Percentiles rank a stretch among this genome's conserved stretches.
These are phyloP conservation scores for Gamarada debralockiae DNA, from an alignment of 495 filamentous ascomycete species.

Conservation along the genomic window DNA sequence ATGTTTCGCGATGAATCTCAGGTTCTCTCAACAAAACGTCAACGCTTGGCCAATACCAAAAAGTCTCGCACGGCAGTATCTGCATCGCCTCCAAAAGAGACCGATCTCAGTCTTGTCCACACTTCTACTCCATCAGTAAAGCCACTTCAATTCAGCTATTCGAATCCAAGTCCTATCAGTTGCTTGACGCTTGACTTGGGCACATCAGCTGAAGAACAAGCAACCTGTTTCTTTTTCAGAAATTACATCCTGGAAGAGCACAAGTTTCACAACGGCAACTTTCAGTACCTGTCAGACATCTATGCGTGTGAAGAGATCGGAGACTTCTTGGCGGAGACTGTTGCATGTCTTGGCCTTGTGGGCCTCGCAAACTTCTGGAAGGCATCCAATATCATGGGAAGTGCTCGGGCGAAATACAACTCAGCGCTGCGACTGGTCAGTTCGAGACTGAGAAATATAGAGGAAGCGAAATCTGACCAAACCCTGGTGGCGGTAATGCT, in stretches of 20 bases:
- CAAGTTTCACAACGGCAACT: slow-evolving; percentile 25
- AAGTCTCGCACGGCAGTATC: background rate
- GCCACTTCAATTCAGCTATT: background rate
- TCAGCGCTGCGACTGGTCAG: slow-evolving; percentile 40
- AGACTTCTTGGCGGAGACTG: slow-evolving; percentile 36
- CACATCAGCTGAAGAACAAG: slow-evolving; percentile 34
- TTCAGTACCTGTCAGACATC: slow-evolving; percentile 25
- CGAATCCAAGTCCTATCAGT: background rate
- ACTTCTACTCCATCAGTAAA: background rate
- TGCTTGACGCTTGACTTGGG: background rate
- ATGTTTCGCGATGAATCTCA: slow-evolving; percentile 69
- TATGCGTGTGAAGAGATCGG: slow-evolving; percentile 15
- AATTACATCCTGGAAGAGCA: slow-evolving; percentile 37
- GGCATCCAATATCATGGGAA: slow-evolving; percentile 29
- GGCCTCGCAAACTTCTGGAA: slow-evolving; percentile 42
- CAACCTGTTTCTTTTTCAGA: slow-evolving; percentile 42
- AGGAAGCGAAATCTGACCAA: slow-evolving; percentile 44
- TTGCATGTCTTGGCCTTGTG: slow-evolving; percentile 44
- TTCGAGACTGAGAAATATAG: slow-evolving; percentile 37
- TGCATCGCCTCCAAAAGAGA: background rate
- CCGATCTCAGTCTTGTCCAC: background rate
- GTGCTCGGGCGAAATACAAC: slow-evolving; percentile 43
- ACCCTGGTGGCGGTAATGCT: slow-evolving; percentile 49
- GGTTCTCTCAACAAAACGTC: slow-evolving; percentile 36
- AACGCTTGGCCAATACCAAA: background rate